Conservation (phyloP, 768 basidiomycete genomes). For the Leccinum obscurum region DNA sequence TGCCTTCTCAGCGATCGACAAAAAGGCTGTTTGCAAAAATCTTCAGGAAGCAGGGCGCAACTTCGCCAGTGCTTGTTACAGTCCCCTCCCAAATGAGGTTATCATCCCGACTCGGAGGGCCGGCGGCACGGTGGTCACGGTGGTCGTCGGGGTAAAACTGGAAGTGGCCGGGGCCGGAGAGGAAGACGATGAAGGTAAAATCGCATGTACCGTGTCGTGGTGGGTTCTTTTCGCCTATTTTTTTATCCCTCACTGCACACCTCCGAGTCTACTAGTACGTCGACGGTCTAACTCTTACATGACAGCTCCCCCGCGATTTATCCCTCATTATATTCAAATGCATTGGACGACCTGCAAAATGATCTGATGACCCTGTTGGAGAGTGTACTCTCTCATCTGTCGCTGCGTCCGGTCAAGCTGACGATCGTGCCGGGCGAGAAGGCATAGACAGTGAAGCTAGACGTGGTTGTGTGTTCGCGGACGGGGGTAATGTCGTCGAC, state of each 20-base stretch:
- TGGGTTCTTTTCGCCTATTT: constrained; percentile 38
- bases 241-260: background rate
- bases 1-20: constrained; percentile 41
- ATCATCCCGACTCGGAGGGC: constrained; percentile 7
- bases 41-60: constrained; percentile 56
- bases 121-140: constrained; percentile 58
- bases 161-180: constrained; percentile 62
- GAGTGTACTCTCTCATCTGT: constrained; percentile 60
- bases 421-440: constrained; percentile 58
- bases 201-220: constrained; percentile 76
- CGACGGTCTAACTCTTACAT: too few species aligned
- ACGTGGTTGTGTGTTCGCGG: constrained; percentile 67
- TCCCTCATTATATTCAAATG: constrained; percentile 58
- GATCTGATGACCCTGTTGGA: constrained; percentile 67
- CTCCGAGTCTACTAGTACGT: too few species aligned
- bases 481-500: constrained; percentile 75
- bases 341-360: constrained; percentile 74
- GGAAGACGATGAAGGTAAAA: constrained; percentile 46
- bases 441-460: constrained; percentile 75
- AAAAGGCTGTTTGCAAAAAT: constrained; percentile 67
- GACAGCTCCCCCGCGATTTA: constrained; percentile 81
- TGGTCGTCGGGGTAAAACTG: constrained; percentile 67
- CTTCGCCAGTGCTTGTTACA: constrained; percentile 22
- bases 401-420: constrained; percentile 70
- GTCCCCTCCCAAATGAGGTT: constrained; percentile 29